Conservation (phyloP, 345 rosid species). For the Citrus cavaleriei region DNA sequence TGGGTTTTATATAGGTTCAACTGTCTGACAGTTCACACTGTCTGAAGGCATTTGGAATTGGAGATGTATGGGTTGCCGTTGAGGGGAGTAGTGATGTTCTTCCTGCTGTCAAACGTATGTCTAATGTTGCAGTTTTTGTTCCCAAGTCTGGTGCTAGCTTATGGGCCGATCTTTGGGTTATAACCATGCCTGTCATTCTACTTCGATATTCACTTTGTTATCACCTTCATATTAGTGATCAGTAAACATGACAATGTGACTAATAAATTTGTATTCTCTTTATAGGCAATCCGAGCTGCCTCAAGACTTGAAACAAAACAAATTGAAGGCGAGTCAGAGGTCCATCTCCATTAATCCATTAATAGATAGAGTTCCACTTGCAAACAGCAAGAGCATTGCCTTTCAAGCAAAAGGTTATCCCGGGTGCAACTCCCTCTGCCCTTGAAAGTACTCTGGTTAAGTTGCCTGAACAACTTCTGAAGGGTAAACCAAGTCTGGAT, state of each 20-base stretch:
- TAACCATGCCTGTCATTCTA: not conserved
- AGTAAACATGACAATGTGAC: not conserved
- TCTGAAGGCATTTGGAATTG: too few relatives aligned
- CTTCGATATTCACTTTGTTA: not conserved
- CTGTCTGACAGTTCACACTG: too few relatives aligned
- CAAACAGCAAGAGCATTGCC: conserved; percentile 78
- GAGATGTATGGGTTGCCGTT: too few relatives aligned
- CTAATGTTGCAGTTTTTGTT: conserved; percentile 36
- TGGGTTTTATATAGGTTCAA: too few relatives aligned
- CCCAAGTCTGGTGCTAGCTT: conserved; percentile 88
- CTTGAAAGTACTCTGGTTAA: too few relatives aligned
- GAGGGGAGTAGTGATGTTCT: too few relatives aligned
- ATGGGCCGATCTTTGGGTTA: conserved; percentile 98
- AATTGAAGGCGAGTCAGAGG: conserved; percentile 79
- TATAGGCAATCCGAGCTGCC: conserved; percentile 67
- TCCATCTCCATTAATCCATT: conserved; percentile 79
- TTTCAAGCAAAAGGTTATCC: conserved; percentile 61
- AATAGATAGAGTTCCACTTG: conserved; percentile 90
- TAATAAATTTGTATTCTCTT: conserved; percentile 1
- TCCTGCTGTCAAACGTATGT: too few relatives aligned
- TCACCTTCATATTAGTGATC: not conserved
- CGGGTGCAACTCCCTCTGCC: too few relatives aligned
- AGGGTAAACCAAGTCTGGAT: too few relatives aligned
- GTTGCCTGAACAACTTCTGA: too few relatives aligned
- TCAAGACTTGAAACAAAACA: conserved; percentile 40